Evolutionary conservation across 805 yeast species (phyloP).

Genomic region (Cyberlindnera galapagoensis): DNA sequence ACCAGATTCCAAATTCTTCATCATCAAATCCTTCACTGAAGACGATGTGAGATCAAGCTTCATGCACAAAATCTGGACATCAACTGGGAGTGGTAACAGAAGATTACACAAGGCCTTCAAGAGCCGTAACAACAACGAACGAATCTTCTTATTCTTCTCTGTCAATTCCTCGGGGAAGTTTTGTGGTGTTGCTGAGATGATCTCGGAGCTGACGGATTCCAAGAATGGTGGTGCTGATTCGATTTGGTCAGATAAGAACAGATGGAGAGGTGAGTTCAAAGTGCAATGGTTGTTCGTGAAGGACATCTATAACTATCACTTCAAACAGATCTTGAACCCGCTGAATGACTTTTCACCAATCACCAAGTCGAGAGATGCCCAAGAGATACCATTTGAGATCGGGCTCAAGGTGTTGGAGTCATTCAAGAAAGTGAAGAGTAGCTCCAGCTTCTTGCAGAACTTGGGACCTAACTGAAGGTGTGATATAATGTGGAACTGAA

Average conservation of each 20-base stretch:
- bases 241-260: conserved; percentile 40
- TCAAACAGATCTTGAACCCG: conserved; percentile 37
- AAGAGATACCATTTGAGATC: conserved; percentile 43
- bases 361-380: conserved; percentile 56
- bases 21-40: conserved; percentile 47
- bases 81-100: conserved; percentile 51
- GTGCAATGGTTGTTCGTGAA: conserved; percentile 47
- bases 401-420: conserved; percentile 43
- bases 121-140: conserved; percentile 17
- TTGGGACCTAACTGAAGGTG: too few species aligned
- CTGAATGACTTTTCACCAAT: conserved; percentile 44
- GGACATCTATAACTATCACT: conserved; percentile 42
- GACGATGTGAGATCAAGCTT: conserved; percentile 45
- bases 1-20: conserved; percentile 34
- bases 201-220: conserved; percentile 22
- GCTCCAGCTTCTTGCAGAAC: conserved; percentile 15
- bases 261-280: conserved; percentile 48
- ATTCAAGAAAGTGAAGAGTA: conserved; percentile 25
- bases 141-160: conserved; percentile 46
- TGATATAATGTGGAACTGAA: too few species aligned
- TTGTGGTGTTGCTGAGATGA: conserved; percentile 55
- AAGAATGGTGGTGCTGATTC: conserved; percentile 29
- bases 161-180: conserved; percentile 53
- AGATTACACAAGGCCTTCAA: conserved; percentile 40
- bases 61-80: conserved; percentile 48